Evolutionary conservation across 345 rosid genomes (phyloP).

Genomic region (Reutealis trisperma): DNA sequence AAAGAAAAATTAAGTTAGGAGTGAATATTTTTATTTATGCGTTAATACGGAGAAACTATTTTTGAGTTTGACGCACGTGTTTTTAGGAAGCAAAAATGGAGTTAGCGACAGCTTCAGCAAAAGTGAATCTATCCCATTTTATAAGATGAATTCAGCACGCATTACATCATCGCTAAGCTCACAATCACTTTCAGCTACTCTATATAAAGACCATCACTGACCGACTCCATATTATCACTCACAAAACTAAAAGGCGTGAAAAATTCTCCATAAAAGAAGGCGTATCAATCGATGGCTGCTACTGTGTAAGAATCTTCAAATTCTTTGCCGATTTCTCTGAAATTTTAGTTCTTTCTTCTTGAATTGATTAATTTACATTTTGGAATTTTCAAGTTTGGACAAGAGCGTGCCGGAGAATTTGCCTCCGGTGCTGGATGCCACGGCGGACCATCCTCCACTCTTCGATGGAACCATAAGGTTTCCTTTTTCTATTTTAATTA

Average conservation of each 20-base stretch:
- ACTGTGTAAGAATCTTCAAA: not conserved
- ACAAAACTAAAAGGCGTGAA: no score
- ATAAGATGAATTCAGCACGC: not conserved
- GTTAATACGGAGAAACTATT: no score
- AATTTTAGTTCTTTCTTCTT: not conserved
- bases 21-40: no score
- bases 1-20: no score
- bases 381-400: conserved; percentile 16
- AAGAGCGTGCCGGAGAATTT: conserved; percentile 46
- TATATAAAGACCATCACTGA: no score
- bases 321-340: not conserved
- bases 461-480: conserved; percentile 79
- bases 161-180: not conserved
- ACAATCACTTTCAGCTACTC: not conserved
- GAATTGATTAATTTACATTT: not conserved
- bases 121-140: not conserved
- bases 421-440: conserved; percentile 49
- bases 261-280: no score
- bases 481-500: not conserved
- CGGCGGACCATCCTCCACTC: conserved; percentile 59
- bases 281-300: not conserved
- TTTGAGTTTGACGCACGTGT: no score
- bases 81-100: no score
- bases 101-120: no score
- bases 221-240: not conserved